phyloP scores from a whole-genome alignment of 768 basidiomycete genomes.

The Leccinum broughii region DNA sequence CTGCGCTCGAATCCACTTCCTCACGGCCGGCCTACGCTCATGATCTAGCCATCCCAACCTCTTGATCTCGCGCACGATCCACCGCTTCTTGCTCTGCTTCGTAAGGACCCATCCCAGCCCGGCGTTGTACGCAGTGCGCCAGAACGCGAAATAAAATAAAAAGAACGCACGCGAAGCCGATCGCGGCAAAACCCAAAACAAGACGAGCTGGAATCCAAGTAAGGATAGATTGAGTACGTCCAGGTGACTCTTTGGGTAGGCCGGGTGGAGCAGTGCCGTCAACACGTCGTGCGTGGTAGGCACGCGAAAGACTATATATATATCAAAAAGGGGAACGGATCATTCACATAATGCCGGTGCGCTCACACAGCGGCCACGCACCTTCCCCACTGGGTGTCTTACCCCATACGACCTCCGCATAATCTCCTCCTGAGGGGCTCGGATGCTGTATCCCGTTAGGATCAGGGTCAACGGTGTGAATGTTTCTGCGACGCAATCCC shows the following conservation, averaged over 20 bases:
- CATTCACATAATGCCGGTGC: slow-evolving; percentile 3
- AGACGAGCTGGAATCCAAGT: slow-evolving; percentile 71
- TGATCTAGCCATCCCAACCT: slow-evolving; percentile 88
- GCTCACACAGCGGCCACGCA: slow-evolving; percentile 30
- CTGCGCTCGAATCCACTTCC: slow-evolving; percentile 85
- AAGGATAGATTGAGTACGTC: slow-evolving; percentile 84
- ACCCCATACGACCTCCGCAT: slow-evolving; percentile 76
- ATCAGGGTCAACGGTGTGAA: slow-evolving; percentile 13
- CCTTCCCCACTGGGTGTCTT: slow-evolving; percentile 83
- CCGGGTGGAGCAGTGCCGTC: slow-evolving; percentile 81
- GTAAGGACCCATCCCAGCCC: slow-evolving; percentile 94
- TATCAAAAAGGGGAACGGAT: not conserved
- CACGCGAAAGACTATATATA: slow-evolving; percentile 81
- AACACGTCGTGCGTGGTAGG: slow-evolving; percentile 91
- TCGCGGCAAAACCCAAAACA: slow-evolving; percentile 69
- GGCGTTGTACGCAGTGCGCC: slow-evolving; percentile 85
- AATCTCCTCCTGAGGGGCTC: slow-evolving; percentile 22
- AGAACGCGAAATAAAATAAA: slow-evolving; percentile 88
- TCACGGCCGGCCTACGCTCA: slow-evolving; percentile 56
- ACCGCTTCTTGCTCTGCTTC: slow-evolving; percentile 92
- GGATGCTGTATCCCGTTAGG: slow-evolving; percentile 12
- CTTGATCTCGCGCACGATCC: slow-evolving; percentile 85
- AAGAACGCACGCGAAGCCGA: slow-evolving; percentile 65
- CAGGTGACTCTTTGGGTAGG: slow-evolving; percentile 83
- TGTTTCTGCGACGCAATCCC: slow-evolving; percentile 26